phyloP scores from a whole-genome alignment of 164 flowering plant genomes.

The Vitis labrusca region DNA sequence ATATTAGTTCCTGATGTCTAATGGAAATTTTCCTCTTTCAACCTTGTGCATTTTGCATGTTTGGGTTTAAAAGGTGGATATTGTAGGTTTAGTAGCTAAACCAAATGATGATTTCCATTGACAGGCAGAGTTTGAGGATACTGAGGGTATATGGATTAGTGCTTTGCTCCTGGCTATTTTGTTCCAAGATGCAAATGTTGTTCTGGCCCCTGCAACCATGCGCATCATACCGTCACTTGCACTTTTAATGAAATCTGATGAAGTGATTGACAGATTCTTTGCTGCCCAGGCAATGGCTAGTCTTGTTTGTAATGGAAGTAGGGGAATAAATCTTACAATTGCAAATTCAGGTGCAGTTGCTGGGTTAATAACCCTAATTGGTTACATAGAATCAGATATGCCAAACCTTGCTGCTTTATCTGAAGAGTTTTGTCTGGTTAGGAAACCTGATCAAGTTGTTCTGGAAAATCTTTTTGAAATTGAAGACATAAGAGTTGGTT shows the following conservation, averaged over 20 bases:
- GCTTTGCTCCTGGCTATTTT: constrained; percentile 69
- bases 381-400: constrained; percentile 65
- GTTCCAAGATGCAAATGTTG: constrained; percentile 67
- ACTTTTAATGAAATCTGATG: constrained; percentile 65
- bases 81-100: not conserved
- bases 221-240: constrained; percentile 71
- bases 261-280: constrained; percentile 66
- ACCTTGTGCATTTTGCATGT: not conserved
- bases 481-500: constrained; percentile 73
- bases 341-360: constrained; percentile 84
- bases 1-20: not conserved
- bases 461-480: constrained; percentile 69
- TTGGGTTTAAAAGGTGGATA: not conserved
- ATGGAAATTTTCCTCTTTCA: not conserved
- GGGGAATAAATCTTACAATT: constrained; percentile 56
- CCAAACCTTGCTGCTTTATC: constrained; percentile 66
- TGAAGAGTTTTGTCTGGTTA: constrained; percentile 63
- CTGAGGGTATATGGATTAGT: constrained; percentile 79
- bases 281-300: constrained; percentile 89
- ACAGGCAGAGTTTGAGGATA: constrained; percentile 75
- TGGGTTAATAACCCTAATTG: constrained; percentile 64
- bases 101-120: constrained; percentile 2
- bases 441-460: constrained; percentile 70
- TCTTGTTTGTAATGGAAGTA: constrained; percentile 60
- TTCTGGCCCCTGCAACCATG: constrained; percentile 55